phyloP scores from a whole-genome alignment of 495 filamentous ascomycete genomes.

The Neurospora sp. region DNA sequence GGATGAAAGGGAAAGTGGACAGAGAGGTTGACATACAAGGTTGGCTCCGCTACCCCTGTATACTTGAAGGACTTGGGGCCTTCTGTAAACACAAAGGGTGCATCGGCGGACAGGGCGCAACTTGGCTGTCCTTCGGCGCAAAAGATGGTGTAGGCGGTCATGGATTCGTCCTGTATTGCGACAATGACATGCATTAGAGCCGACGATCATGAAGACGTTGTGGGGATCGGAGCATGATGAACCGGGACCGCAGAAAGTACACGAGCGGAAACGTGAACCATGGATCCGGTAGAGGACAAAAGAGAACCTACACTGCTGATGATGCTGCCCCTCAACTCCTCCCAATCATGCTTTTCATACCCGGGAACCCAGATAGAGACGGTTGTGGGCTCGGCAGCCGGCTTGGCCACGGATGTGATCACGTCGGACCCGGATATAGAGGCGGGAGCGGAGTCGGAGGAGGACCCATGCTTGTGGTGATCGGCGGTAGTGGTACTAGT shows the following conservation, averaged over 20 bases:
- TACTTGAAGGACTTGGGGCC: slow-evolving; percentile 25
- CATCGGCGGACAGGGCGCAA: slow-evolving; percentile 18
- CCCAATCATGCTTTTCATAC: slow-evolving; percentile 20
- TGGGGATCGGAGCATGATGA: not conserved
- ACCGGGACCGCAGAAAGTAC: not conserved
- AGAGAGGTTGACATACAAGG: slow-evolving; percentile 14
- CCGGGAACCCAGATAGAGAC: slow-evolving; percentile 28
- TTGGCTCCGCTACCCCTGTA: slow-evolving; percentile 12
- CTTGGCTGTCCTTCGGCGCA: slow-evolving; percentile 20
- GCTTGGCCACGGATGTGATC: not conserved
- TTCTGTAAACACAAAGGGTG: slow-evolving; percentile 29
- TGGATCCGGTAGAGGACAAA: not conserved
- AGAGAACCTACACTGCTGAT: slow-evolving; percentile 20
- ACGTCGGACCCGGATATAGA: not conserved
- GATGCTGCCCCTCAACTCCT: slow-evolving; percentile 25
- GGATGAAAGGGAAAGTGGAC: not conserved
- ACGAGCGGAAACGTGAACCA: not conserved
- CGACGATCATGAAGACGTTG: not conserved
- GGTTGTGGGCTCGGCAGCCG: slow-evolving; percentile 11
- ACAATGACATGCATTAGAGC: not conserved
- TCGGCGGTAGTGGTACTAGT: not conserved
- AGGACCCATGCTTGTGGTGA: not conserved
- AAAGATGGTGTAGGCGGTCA: slow-evolving; percentile 31
- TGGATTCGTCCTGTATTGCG: slow-evolving; percentile 15
- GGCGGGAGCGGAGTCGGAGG: not conserved